Conservation (phyloP, 2,329 filamentous ascomycete genomes). For the Pseudogymnoascus sp. region DNA sequence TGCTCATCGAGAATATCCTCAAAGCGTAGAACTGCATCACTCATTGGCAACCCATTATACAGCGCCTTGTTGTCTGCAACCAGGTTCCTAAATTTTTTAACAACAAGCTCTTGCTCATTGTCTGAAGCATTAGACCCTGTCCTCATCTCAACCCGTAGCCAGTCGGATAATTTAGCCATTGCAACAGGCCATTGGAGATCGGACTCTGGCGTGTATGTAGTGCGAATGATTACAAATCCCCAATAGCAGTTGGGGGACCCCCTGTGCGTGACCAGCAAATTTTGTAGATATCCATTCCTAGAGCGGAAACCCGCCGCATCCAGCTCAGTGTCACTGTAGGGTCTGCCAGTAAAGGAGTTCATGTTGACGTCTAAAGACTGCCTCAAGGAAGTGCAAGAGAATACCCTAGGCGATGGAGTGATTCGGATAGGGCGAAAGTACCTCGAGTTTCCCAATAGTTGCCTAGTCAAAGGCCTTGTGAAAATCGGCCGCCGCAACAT, state of each 20-base stretch:
- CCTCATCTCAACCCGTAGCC: not conserved
- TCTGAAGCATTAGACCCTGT: not conserved
- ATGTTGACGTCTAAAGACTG: not conserved
- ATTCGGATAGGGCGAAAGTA: not conserved
- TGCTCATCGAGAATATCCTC: not conserved
- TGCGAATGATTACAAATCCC: not conserved
- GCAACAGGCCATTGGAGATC: not conserved
- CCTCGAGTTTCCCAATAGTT: not conserved
- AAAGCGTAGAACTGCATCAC: not conserved
- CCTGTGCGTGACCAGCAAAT: not conserved
- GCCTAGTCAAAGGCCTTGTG: not conserved
- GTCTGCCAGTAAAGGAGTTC: not conserved
- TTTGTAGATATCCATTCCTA: not conserved
- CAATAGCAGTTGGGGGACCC: not conserved
- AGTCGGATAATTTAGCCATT: not conserved
- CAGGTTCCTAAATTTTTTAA: not conserved
- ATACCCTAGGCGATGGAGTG: not conserved
- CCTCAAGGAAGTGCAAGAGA: not conserved
- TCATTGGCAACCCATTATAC: not conserved
- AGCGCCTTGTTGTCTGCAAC: not conserved
- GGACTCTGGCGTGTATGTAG: not conserved
- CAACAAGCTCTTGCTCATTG: not conserved
- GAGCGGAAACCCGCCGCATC: not conserved
- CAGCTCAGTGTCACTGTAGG: not conserved
- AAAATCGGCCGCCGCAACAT: no score